Evolutionary conservation across 2,329 filamentous ascomycete species (phyloP).

Genomic region (Aspergillus ibericus): DNA sequence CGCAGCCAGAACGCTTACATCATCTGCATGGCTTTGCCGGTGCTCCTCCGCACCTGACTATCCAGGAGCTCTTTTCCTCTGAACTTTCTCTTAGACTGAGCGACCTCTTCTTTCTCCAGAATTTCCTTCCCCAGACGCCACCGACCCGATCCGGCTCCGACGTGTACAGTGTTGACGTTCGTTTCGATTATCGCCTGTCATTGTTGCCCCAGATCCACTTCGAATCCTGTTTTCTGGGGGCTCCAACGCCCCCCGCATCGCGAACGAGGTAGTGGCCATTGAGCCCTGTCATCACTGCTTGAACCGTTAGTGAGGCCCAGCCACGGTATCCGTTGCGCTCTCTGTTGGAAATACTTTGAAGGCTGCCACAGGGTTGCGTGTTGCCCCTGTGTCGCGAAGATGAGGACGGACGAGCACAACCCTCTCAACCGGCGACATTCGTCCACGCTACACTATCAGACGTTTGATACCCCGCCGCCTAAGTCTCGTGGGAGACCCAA

Average conservation of each 20-base stretch:
- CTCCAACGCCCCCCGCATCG: slow-evolving; percentile 8
- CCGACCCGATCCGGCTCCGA: too few species aligned
- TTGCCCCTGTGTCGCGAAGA: slow-evolving; percentile 8
- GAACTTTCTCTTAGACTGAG: neutral
- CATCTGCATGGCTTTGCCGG: slow-evolving; percentile 5
- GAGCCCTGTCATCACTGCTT: neutral
- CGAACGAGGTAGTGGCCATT: slow-evolving; percentile 5
- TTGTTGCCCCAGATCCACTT: neutral
- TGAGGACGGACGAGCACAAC: slow-evolving; percentile 31
- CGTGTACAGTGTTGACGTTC: neutral
- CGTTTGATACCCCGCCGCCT: slow-evolving; percentile 50
- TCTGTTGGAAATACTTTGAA: neutral
- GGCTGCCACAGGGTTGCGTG: too few species aligned
- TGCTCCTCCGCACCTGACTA: slow-evolving; percentile 2
- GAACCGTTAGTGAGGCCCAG: neutral
- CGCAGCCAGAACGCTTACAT: slow-evolving; percentile 5
- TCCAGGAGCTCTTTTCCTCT: neutral
- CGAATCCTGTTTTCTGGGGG: slow-evolving; percentile 5
- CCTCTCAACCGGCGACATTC: slow-evolving; percentile 41
- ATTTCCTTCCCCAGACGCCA: neutral
- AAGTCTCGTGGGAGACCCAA: slow-evolving; percentile 47
- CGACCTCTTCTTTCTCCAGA: neutral
- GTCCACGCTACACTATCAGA: slow-evolving; percentile 49
- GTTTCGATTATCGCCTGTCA: neutral
- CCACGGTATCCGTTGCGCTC: neutral